Evolutionary conservation across 768 basidiomycete species (phyloP), one percentile per base, ranked within the genome.

Genomic region (Suillus bovinus): DNA sequence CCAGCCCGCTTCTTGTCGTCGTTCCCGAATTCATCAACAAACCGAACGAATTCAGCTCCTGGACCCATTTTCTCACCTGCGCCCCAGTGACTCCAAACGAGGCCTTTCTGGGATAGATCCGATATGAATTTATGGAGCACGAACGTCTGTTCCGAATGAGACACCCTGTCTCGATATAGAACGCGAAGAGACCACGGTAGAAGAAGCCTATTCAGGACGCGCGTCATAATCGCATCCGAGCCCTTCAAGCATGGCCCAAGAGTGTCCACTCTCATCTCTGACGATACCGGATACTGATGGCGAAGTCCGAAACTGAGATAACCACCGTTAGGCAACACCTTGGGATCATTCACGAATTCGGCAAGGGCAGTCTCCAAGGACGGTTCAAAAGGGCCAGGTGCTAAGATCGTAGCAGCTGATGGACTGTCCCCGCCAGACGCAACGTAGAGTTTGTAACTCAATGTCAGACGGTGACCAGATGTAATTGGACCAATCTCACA

Each of bases 401-500:
- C 38, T 11, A 38, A 44, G 58, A 61, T 47, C 27, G 27, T 42
- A 16, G 24, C 39, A 29, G 24, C 24, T 39, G 38, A 56, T 56
- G 10, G 9, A 27, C 38, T 56, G 27, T 39, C 55, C 17, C 16
- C 24, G 17, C 17, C 27, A 20, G 38, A 29, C 5, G 27, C 24
- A 42, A 64, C 71, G 61, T 75, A 74, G 24, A 81, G 74, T 61
- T 81, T 81, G 69, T 78, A 81, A 1, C 81, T 79, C 54, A 84
- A 50, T 3, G 79, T 83, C 38, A 83, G 72, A 2, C 83, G 77
- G 41, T 77, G 68, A 0, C 82, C 82, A 0, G 75, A 72, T 6
- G 41, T 71, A 59, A 84, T 79, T 1, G 71, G 74, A n/a, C 72
- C 44, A 55, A 83, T 79, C 58, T 83, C 80, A 63, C 82, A 80